These are phyloP conservation scores for Anthostomella pinea DNA, from an alignment of 2,329 filamentous ascomycete genomes.

Conservation along the genomic window DNA sequence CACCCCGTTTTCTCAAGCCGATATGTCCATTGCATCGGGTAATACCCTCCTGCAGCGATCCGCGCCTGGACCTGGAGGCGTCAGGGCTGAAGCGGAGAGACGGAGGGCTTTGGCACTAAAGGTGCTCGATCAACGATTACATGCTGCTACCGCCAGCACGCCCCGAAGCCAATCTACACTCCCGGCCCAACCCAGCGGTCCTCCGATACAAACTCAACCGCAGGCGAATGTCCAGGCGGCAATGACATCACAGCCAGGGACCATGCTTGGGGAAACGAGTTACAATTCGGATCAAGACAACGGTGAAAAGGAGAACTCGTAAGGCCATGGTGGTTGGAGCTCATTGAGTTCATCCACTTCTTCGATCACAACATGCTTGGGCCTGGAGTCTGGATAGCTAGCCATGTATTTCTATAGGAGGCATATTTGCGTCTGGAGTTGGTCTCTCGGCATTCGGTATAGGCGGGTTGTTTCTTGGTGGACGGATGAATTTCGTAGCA, in stretches of 20 bases:
- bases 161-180: conserved; percentile 37
- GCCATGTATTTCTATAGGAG: conserved; percentile 24
- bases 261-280: conserved; percentile 66
- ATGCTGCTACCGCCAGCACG: conserved; percentile 68
- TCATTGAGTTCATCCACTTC: neutral
- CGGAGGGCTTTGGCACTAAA: conserved; percentile 85
- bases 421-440: conserved; percentile 25
- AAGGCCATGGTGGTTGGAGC: conserved; percentile 1
- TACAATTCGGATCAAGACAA: conserved; percentile 64
- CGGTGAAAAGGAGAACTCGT: conserved; percentile 32
- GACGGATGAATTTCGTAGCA: conserved; percentile 7
- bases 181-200: conserved; percentile 48
- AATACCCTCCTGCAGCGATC: conserved; percentile 55
- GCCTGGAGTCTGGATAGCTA: conserved; percentile 17
- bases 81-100: conserved; percentile 87
- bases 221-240: conserved; percentile 54
- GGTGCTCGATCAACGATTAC: conserved; percentile 85
- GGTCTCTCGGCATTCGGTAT: conserved; percentile 19
- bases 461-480: conserved; percentile 3
- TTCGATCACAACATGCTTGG: conserved; percentile 2
- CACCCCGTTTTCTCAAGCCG: conserved; percentile 79
- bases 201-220: conserved; percentile 56
- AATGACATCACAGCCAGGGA: conserved; percentile 53
- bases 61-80: conserved; percentile 62
- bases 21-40: conserved; percentile 72